These are phyloP conservation scores for Dactylellina drechsleri DNA, from an alignment of 2,329 filamentous ascomycete genomes.

Conservation along the genomic window DNA sequence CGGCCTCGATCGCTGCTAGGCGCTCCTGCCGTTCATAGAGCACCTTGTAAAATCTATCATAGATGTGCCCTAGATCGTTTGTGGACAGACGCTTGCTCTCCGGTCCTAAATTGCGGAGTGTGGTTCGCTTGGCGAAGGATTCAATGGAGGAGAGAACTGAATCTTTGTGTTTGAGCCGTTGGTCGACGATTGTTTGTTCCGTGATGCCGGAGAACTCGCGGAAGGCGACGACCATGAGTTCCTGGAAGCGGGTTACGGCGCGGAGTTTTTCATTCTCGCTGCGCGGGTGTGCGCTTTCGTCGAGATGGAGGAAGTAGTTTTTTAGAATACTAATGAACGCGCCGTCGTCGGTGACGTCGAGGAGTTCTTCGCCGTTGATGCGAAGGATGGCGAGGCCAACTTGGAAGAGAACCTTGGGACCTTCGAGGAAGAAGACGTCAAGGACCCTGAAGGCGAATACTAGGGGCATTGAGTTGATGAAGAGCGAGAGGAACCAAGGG, in stretches of 20 bases:
- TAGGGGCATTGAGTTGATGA: conserved; percentile 99
- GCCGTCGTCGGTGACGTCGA: conserved; percentile 93
- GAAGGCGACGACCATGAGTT: conserved; percentile 98
- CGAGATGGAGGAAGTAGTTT: conserved; percentile 88
- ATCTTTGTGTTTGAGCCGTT: conserved; percentile 91
- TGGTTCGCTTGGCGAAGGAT: conserved; percentile 95
- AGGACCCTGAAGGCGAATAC: conserved; percentile 96
- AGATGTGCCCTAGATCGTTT: conserved; percentile 87
- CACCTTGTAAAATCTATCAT: conserved; percentile 92
- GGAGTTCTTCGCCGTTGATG: conserved; percentile 94
- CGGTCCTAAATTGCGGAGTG: conserved; percentile 91
- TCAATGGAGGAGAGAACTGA: conserved; percentile 95
- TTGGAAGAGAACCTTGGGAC: conserved; percentile 96
- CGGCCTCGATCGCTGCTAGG: conserved; percentile 78
- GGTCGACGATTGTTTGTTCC: conserved; percentile 87
- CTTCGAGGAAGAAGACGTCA: conserved; percentile 98
- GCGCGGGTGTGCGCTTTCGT: conserved; percentile 94
- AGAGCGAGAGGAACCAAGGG: conserved; percentile 96
- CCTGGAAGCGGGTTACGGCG: conserved; percentile 94
- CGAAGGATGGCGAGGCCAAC: conserved; percentile 95
- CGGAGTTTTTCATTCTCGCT: conserved; percentile 94
- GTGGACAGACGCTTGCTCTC: conserved; percentile 90
- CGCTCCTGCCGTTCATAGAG: conserved; percentile 92
- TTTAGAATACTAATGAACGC: conserved; percentile 97
- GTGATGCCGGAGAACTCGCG: conserved; percentile 98